Conservation (phyloP, 768 basidiomycete genomes). For the Lactarius quietus region DNA sequence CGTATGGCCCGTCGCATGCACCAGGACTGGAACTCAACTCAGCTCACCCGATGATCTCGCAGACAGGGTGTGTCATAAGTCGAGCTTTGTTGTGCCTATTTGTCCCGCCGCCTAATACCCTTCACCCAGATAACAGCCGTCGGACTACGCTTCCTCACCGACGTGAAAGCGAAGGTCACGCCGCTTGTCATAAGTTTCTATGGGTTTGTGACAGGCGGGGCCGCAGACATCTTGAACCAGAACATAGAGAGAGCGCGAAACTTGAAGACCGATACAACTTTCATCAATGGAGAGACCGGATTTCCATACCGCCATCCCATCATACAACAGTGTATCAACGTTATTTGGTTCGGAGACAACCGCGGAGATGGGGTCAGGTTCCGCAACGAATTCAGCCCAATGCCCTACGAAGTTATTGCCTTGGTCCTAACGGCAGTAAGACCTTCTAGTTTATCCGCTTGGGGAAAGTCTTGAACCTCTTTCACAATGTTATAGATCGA, state of each 20-base stretch:
- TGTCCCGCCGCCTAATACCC: neutral
- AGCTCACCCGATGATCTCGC: neutral
- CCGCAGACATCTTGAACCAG: neutral
- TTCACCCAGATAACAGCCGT: neutral
- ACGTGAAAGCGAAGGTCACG: constrained; percentile 5
- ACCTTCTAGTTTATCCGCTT: no score
- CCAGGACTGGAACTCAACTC: neutral
- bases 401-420: constrained; percentile 10
- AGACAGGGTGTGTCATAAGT: neutral
- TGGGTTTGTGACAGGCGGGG: neutral
- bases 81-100: neutral
- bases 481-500: constrained; percentile 4
- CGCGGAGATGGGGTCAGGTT: constrained; percentile 3
- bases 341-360: constrained; percentile 5
- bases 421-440: constrained; percentile 3
- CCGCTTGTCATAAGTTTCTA: constrained; percentile 7
- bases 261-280: constrained; percentile 9
- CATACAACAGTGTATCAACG: constrained; percentile 9
- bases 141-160: neutral
- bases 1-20: constrained; percentile 13
- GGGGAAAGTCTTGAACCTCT: neutral
- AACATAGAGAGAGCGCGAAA: neutral
- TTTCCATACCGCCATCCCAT: constrained; percentile 5
- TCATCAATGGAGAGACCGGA: neutral
- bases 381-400: constrained; percentile 3